Base-by-base conservation (phyloP, 495 filamentous ascomycete genomes). In the Hypomontagnella monticulosa region DNA sequence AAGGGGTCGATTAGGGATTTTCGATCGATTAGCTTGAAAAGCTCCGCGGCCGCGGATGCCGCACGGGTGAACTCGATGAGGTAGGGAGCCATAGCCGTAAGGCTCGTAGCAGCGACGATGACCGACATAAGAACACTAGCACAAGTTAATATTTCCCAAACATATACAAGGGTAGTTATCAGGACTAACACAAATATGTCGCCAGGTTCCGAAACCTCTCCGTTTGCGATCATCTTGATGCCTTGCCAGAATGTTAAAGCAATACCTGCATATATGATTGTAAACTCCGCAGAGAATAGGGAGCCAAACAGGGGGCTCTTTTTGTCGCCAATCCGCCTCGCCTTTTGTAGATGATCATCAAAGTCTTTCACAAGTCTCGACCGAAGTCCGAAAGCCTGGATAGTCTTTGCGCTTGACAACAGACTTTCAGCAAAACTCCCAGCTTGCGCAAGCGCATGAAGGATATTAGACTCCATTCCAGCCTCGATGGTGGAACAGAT, bases 71-170 rank as follows among this genome's bases (percentile, higher is more conserved):
- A 76, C 4, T 66, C 52, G 12, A 66, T 61, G 3, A 61, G 41
- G 16, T 67, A 72, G 0, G 76, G 71, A 4, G 71, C 76, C 16
- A 79, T 59, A 8, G 33, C 50, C 2, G 65, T 67, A 8, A 83
- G 75, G 2, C 63, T 61, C 44, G 69, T 71, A 11, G 69, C 61
- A 12, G 63, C 71, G 59, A 95, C 91, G 76, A 97, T 46, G 0
- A 46, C 16, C 4, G 42, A 46, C 87, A 61, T 19, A 23, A 56
- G 52, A 18, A 43, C 27, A 12, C 38, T 41, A 5, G 2, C 4
- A 20, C 20, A 23, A 19, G 3, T 46, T 27, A 23, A 8, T 23
- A 46, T 20, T 20, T 46, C 6, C 23, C 6, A 2, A 6, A 46
- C 11, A 46, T 3, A 23, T 5, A 23, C 6, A 20, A 23, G 19